These are phyloP conservation scores for Ballota nigra DNA, from an alignment of 257 asterid genomes.

Conservation along the genomic window DNA sequence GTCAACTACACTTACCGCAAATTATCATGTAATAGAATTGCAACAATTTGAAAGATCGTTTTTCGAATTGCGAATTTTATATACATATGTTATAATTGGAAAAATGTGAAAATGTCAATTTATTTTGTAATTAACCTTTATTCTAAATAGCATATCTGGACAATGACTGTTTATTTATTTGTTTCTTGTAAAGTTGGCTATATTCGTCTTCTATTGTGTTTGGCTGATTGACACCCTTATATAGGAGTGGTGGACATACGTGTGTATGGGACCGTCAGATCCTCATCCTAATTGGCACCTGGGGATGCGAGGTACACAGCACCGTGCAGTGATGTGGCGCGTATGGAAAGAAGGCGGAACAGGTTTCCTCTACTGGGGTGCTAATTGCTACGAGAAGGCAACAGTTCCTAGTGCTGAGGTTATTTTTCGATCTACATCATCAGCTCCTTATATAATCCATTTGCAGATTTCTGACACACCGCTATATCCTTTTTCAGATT, in stretches of 20 bases:
- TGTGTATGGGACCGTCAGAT: slow-evolving; percentile 97
- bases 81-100: neutral
- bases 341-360: slow-evolving; percentile 99
- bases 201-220: neutral
- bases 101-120: neutral
- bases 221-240: slow-evolving; percentile 21
- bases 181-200: neutral
- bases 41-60: neutral
- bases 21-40: neutral
- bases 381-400: slow-evolving; percentile 97
- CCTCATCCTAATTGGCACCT: slow-evolving; percentile 99
- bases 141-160: neutral
- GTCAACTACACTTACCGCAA: neutral
- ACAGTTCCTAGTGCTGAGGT: slow-evolving; percentile 96
- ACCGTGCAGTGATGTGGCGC: slow-evolving; percentile 99
- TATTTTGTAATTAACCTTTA: neutral
- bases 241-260: slow-evolving; percentile 99
- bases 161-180: neutral
- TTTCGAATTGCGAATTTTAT: neutral
- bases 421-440: slow-evolving; percentile 16
- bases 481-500: slow-evolving; percentile 48
- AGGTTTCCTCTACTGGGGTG: slow-evolving; percentile 98
- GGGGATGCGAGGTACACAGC: slow-evolving; percentile 99
- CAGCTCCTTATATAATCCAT: slow-evolving; percentile 6
- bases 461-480: neutral